Percentiles rank a stretch among this genome's conserved stretches.
phyloP scores from a whole-genome alignment of 495 filamentous ascomycete species.

The Xylaria bambusicola region DNA sequence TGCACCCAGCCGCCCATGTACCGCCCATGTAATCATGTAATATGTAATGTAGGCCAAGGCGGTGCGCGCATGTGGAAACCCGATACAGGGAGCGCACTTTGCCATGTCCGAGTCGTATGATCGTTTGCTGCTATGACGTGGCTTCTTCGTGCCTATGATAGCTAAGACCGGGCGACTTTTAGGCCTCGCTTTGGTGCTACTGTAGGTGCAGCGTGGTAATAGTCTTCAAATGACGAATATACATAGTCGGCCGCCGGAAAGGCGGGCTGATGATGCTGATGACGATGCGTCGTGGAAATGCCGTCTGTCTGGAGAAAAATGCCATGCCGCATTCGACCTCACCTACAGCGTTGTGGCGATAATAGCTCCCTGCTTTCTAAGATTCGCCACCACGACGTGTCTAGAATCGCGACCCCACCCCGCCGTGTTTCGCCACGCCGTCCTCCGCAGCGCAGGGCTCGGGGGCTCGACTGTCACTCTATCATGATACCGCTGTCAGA shows the following conservation, averaged over 20 bases:
- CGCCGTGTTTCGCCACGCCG: slow-evolving; percentile 9
- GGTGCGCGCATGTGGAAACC: slow-evolving; percentile 1
- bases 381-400: not conserved
- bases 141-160: not conserved
- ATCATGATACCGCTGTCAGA: not conserved
- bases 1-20: not conserved
- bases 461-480: not conserved
- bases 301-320: too few relatives aligned
- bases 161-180: not conserved
- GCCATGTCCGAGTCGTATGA: slow-evolving; percentile 10
- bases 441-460: too few relatives aligned
- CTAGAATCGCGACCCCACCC: too few relatives aligned
- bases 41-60: not conserved
- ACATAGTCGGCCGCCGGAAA: too few relatives aligned
- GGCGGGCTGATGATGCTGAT: too few relatives aligned
- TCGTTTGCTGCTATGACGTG: slow-evolving; percentile 5
- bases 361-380: too few relatives aligned
- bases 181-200: not conserved
- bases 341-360: not conserved
- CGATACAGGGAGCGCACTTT: slow-evolving; percentile 3
- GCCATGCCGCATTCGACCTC: not conserved
- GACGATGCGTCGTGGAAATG: too few relatives aligned
- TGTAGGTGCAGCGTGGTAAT: not conserved
- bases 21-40: too few relatives aligned
- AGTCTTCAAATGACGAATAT: not conserved